These are phyloP conservation scores for Physocladia obscura DNA, from an alignment of 192 early-diverging fungal genomes.

Conservation along the genomic window DNA sequence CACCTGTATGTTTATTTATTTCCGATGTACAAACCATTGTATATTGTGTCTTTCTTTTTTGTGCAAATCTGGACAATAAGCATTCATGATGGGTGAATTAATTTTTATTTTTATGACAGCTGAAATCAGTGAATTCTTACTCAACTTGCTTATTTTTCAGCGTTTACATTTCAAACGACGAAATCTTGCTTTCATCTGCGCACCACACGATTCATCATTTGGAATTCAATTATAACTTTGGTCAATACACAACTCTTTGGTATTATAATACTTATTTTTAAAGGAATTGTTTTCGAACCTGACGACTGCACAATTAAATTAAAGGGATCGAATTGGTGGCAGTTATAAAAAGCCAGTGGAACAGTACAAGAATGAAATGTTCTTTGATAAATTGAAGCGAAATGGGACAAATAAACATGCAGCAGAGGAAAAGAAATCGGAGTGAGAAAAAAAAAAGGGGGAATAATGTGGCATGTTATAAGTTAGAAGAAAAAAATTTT, in stretches of 20 bases:
- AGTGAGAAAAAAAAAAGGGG: too few species aligned
- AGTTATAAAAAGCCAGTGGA: constrained; percentile 47
- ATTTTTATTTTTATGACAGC: background rate
- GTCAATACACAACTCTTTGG: constrained; percentile 98
- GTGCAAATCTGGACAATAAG: constrained; percentile 95
- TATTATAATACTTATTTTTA: constrained; percentile 50
- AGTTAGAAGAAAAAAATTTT: too few species aligned
- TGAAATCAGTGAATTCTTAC: background rate
- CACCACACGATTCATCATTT: constrained; percentile 98
- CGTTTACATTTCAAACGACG: constrained; percentile 33
- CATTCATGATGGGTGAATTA: constrained; percentile 87
- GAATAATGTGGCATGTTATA: too few species aligned
- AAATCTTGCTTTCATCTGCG: constrained; percentile 59
- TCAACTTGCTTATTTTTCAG: background rate
- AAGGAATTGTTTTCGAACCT: background rate
- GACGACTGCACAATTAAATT: background rate
- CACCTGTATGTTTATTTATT: constrained; percentile 88
- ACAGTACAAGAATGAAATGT: constrained; percentile 55
- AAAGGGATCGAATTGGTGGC: constrained; percentile 50
- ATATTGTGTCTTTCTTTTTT: constrained; percentile 78
- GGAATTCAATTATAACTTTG: constrained; percentile 99
- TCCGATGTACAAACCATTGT: constrained; percentile 91
- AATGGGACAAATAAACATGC: background rate
- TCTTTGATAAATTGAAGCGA: constrained; percentile 41
- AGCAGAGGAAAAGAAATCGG: background rate